Conservation (phyloP, 495 filamentous ascomycete species). For the Penicillium chermesinum region DNA sequence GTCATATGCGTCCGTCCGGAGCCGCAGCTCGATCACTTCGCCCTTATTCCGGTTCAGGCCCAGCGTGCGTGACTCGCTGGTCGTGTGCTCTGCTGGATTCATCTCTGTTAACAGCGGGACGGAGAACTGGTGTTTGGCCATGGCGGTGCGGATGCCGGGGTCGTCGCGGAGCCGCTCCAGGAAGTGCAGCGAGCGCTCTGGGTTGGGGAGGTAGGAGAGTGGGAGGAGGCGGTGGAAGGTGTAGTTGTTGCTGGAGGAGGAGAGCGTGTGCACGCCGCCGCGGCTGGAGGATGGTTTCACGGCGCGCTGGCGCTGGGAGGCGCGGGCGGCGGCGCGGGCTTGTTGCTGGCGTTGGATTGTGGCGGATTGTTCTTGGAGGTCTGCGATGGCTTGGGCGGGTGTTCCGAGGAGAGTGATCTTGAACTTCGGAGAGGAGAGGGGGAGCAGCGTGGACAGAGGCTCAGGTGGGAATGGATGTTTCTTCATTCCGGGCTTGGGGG, state of each 20-base stretch:
- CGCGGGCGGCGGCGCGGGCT: constrained; percentile 34
- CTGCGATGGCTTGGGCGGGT: constrained; percentile 29
- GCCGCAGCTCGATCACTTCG: constrained; percentile 83
- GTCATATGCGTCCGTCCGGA: constrained; percentile 90
- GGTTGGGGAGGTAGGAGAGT: constrained; percentile 72
- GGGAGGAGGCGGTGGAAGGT: constrained; percentile 77
- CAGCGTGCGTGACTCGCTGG: constrained; percentile 70
- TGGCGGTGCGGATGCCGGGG: constrained; percentile 75
- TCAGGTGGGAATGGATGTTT: constrained; percentile 56
- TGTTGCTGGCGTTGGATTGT: constrained; percentile 36
- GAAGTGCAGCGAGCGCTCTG: constrained; percentile 61
- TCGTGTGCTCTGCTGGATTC: constrained; percentile 82
- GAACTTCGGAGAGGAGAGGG: constrained; percentile 44
- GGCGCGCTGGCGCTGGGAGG: constrained; percentile 13
- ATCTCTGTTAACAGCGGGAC: constrained; percentile 93
- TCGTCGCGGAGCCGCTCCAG: constrained; percentile 74
- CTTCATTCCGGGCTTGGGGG: constrained; percentile 61
- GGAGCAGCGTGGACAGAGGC: constrained; percentile 25
- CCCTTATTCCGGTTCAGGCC: constrained; percentile 86
- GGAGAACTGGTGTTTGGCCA: constrained; percentile 77
- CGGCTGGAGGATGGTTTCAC: constrained; percentile 30
- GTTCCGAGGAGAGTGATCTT: constrained; percentile 43
- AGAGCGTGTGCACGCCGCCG: constrained; percentile 42
- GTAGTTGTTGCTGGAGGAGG: constrained; percentile 52
- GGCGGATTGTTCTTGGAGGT: constrained; percentile 35